Evolutionary conservation across 345 rosid species (phyloP).

Genomic region (Garcia nutans): DNA sequence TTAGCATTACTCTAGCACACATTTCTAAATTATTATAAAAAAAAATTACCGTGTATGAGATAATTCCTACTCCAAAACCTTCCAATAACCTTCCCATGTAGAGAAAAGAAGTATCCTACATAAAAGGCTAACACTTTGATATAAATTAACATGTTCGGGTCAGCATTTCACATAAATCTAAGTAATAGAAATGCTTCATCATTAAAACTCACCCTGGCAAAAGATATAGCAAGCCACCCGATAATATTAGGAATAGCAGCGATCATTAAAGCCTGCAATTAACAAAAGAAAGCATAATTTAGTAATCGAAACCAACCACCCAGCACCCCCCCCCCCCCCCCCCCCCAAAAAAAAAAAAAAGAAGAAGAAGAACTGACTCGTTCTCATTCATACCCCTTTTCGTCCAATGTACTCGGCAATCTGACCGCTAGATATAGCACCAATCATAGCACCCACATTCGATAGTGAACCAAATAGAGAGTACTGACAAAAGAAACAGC

Average conservation of each 20-base stretch:
- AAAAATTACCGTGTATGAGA: constrained; percentile 76
- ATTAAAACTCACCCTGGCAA: constrained; percentile 70
- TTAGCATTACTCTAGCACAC: background rate
- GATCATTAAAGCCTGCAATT: constrained; percentile 81
- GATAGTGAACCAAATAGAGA: constrained; percentile 90
- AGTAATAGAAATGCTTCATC: background rate
- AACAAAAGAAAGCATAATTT: background rate
- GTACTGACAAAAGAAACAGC: constrained; percentile 45
- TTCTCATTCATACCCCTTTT: constrained; percentile 68
- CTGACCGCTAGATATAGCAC: constrained; percentile 98
- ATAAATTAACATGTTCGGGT: constrained; percentile 18
- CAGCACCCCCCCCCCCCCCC: no score
- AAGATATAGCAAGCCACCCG: constrained; percentile 97
- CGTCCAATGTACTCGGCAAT: constrained; percentile 89
- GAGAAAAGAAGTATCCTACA: constrained; percentile 90
- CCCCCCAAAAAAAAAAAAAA: background rate
- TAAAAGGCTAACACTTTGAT: constrained; percentile 20
- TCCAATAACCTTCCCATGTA: constrained; percentile 96
- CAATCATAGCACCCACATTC: constrained; percentile 99
- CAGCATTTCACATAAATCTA: background rate
- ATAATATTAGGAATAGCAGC: constrained; percentile 93
- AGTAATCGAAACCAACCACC: constrained; percentile 3
- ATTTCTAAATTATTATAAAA: background rate
- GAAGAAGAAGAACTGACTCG: background rate
- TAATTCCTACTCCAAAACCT: constrained; percentile 98